Percentiles rank a stretch among this genome's conserved stretches.
Evolutionary conservation across 2,329 filamentous ascomycete species (phyloP).

Genomic region (Ceratocystis colombiana): DNA sequence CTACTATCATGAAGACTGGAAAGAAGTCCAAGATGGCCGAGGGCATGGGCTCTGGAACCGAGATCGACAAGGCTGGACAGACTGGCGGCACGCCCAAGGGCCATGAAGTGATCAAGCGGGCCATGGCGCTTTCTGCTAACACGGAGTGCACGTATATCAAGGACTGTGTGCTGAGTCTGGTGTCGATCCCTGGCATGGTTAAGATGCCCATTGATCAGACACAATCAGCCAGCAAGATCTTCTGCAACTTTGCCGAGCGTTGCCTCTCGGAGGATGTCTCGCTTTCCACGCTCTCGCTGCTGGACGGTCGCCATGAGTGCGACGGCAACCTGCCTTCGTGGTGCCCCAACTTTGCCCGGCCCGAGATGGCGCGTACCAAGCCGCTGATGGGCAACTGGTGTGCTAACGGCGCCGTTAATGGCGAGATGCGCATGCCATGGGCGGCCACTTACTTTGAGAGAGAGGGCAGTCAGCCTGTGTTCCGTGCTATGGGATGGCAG

Average conservation of each 20-base stretch:
- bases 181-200: conserved; percentile 19
- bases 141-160: conserved; percentile 22
- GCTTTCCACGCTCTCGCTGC: conserved; percentile 19
- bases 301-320: conserved; percentile 21
- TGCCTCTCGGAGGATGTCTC: conserved; percentile 22
- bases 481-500: conserved; percentile 24
- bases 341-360: conserved; percentile 24
- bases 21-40: conserved; percentile 4
- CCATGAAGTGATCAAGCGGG: conserved; percentile 10
- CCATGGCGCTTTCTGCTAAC: conserved; percentile 14
- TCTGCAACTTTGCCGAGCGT: conserved; percentile 20
- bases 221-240: conserved; percentile 17
- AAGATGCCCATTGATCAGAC: conserved; percentile 13
- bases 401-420: conserved; percentile 23
- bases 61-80: conserved; percentile 5
- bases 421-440: conserved; percentile 21
- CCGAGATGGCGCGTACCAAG: conserved; percentile 9
- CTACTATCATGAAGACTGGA: neutral
- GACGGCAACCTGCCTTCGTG: conserved; percentile 22
- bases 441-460: conserved; percentile 24
- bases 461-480: conserved; percentile 13
- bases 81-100: conserved; percentile 15
- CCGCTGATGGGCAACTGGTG: conserved; percentile 18
- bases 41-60: conserved; percentile 9
- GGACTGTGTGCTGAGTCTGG: conserved; percentile 21